These are phyloP conservation scores for Hypoxylon sp. DNA, from an alignment of 2,329 filamentous ascomycete genomes.

Conservation along the genomic window DNA sequence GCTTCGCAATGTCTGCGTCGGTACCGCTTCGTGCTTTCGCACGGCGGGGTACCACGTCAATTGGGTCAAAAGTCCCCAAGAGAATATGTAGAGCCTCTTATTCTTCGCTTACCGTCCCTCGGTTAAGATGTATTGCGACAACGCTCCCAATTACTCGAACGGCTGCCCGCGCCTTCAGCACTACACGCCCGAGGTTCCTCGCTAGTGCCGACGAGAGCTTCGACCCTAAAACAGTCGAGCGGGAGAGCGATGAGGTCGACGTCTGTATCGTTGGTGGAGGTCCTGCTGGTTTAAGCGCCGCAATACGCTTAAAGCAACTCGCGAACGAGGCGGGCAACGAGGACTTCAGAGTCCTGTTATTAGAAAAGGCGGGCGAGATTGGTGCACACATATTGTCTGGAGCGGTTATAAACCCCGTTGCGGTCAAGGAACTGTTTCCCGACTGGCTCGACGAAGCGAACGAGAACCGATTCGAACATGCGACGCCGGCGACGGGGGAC, in stretches of 20 bases:
- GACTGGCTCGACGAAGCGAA: slow-evolving; percentile 95
- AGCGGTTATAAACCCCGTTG: slow-evolving; percentile 91
- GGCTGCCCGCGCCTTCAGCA: slow-evolving; percentile 57
- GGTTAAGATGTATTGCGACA: slow-evolving; percentile 38
- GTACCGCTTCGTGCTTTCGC: slow-evolving; percentile 48
- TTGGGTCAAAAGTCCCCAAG: slow-evolving; percentile 41
- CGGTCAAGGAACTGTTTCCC: slow-evolving; percentile 90
- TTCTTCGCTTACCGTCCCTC: slow-evolving; percentile 36
- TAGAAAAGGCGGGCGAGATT: slow-evolving; percentile 96
- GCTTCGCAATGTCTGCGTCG: slow-evolving; percentile 50
- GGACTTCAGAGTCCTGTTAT: slow-evolving; percentile 90
- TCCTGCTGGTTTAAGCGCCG: slow-evolving; percentile 92
- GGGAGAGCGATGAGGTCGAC: slow-evolving; percentile 94
- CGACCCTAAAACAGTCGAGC: slow-evolving; percentile 78
- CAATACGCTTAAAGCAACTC: slow-evolving; percentile 94
- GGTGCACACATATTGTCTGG: slow-evolving; percentile 96
- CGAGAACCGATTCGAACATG: slow-evolving; percentile 86
- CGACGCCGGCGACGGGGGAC: slow-evolving; percentile 85
- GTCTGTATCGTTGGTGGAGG: slow-evolving; percentile 97
- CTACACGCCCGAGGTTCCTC: slow-evolving; percentile 50
- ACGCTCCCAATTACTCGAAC: slow-evolving; percentile 33
- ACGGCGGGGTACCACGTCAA: slow-evolving; percentile 48
- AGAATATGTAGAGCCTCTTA: slow-evolving; percentile 45
- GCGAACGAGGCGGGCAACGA: slow-evolving; percentile 96
- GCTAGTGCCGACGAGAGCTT: slow-evolving; percentile 68